Evolutionary conservation across 176 grass and related monocot genomes (phyloP), one percentile per base, ranked within the genome.

Genomic region (Coix lacrymajobi): DNA sequence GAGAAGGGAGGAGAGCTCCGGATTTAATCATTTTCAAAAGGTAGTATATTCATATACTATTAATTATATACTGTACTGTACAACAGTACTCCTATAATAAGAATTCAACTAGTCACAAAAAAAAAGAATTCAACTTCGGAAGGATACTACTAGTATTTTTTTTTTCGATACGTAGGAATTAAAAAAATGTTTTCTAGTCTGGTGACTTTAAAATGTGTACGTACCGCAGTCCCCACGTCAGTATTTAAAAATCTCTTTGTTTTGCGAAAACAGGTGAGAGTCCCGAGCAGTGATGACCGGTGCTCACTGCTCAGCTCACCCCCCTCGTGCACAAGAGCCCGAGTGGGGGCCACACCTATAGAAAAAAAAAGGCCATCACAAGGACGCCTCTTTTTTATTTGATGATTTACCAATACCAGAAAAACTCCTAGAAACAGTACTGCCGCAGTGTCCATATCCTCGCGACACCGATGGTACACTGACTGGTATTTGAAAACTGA

Each of bases 281-380:
- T 54, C 19, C 20, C 51, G 51, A 54, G 51, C 51, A 52, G 73
- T 71, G 67, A 91, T 61, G 62, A 62, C 41, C 37, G 71, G 79
- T 75, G 80, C 73, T 79, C 73, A 83, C 20, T 49, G 46, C 46
- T 58, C 54, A 25, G 11, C 60, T 14, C 60, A 49, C 2, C 26
- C 65, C 39, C 79, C 88, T 88, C 77, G 83, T 87, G 94, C 72
- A 49, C 81, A 85, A 70, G 71, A 60, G 56, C 56, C 66, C 14
- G 4, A 3, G 86, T 52, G 65, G 86, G 60, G 28, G 48, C 86
- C 32, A 51, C 64, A 22, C 71, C 62, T 62, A n/a, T 61, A 67
- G 51, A 34, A 54, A 57, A 67, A 34, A 54, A 57, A 79, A 20
- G 1, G 26, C 40, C 20, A 6, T 20, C 10, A 7, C 37, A 7